These are phyloP conservation scores for Pythium aquatile DNA, from an alignment of 352 stramenopile species.

Conservation along the genomic window DNA sequence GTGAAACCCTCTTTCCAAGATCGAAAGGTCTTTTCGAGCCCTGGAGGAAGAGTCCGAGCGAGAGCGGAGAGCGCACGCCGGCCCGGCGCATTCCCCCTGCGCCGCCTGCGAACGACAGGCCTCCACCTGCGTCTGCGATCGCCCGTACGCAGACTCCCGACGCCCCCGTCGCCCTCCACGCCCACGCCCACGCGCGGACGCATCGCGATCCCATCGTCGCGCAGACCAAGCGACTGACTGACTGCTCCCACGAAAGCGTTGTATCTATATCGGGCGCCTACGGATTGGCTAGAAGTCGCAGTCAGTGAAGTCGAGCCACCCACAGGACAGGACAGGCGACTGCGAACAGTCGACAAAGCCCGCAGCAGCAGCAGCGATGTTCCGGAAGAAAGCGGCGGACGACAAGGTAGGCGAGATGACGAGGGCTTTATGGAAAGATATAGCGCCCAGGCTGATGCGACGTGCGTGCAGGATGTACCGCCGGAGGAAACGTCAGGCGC, in stretches of 20 bases:
- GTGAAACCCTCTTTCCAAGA: conserved; percentile 32
- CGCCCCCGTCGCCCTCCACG: neutral
- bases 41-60: conserved; percentile 16
- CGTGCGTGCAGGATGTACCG: conserved; percentile 28
- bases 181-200: neutral
- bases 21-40: conserved; percentile 34
- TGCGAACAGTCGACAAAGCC: neutral
- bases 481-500: conserved; percentile 58
- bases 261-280: conserved; percentile 9
- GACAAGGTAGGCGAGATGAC: conserved; percentile 30
- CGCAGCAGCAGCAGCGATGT: conserved; percentile 24
- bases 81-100: conserved; percentile 11
- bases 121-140: neutral
- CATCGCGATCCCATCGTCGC: neutral
- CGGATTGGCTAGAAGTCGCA: conserved; percentile 1
- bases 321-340: neutral
- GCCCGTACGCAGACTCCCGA: neutral
- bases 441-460: neutral
- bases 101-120: neutral
- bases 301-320: neutral
- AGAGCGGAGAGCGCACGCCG: conserved; percentile 10
- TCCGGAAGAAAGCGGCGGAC: conserved; percentile 39
- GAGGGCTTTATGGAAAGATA: conserved; percentile 17
- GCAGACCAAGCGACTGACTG: neutral
- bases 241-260: neutral